phyloP scores from a whole-genome alignment of 306 rosid genomes.

The Mimosa bimucronata region DNA sequence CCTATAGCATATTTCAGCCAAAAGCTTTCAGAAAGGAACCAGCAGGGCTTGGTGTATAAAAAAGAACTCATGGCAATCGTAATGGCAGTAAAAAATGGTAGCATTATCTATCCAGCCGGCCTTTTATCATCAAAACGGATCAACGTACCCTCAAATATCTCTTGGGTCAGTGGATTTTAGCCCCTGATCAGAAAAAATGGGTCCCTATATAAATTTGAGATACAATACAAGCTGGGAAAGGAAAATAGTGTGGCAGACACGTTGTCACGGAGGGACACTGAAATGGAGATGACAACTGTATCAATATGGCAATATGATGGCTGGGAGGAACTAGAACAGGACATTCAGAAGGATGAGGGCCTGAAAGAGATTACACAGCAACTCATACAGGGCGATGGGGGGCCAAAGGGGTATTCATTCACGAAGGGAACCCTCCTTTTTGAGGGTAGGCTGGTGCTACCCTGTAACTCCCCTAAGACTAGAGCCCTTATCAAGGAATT shows the following conservation, averaged over 20 bases:
- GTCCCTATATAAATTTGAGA: background rate
- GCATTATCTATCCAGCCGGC: background rate
- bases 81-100: background rate
- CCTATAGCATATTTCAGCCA: background rate
- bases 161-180: background rate
- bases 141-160: background rate
- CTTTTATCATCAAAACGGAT: too few species aligned
- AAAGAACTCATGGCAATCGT: background rate
- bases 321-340: accelerated
- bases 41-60: background rate
- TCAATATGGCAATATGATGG: background rate
- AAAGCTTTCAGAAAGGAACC: too few species aligned
- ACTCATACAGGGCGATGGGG: background rate
- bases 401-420: background rate
- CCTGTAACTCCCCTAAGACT: accelerated
- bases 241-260: background rate
- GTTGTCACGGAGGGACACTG: background rate
- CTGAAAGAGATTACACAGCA: background rate
- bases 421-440: background rate
- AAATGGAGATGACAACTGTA: accelerated
- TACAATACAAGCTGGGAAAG: background rate
- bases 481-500: background rate
- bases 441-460: background rate
- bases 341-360: accelerated
- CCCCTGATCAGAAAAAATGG: background rate